These are phyloP conservation scores for Citrus medica DNA, from an alignment of 345 rosid genomes.

Conservation along the genomic window DNA sequence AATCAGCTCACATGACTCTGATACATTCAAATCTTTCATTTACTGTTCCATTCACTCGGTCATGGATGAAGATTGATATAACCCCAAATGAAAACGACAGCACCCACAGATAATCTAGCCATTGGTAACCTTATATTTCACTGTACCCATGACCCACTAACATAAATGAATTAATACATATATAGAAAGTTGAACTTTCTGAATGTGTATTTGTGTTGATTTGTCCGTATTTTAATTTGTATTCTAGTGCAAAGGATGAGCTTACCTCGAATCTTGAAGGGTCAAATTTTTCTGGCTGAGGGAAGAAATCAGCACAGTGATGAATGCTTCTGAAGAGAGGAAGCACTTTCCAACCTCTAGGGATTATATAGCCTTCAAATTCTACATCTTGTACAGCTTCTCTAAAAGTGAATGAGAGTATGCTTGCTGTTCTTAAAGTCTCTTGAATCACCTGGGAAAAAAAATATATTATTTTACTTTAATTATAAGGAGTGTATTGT, in stretches of 20 bases:
- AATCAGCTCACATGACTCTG: slow-evolving; percentile 41
- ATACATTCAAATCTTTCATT: slow-evolving; percentile 13
- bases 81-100: slow-evolving; percentile 22
- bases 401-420: slow-evolving; percentile 87
- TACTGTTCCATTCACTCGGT: slow-evolving; percentile 1
- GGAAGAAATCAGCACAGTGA: slow-evolving; percentile 66
- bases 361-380: slow-evolving; percentile 73
- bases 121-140: slow-evolving; percentile 30
- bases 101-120: neutral
- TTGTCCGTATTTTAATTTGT: neutral
- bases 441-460: slow-evolving; percentile 80
- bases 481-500: neutral
- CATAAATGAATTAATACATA: too few relatives aligned
- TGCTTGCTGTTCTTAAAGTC: slow-evolving; percentile 83
- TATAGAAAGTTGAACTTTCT: neutral
- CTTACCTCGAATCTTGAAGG: slow-evolving; percentile 88
- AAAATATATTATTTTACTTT: neutral
- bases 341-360: slow-evolving; percentile 95
- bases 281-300: slow-evolving; percentile 75
- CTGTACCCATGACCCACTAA: neutral
- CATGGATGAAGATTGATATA: slow-evolving; percentile 12
- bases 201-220: neutral
- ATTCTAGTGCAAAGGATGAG: neutral
- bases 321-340: slow-evolving; percentile 91
- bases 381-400: slow-evolving; percentile 91